Evolutionary conservation across 225 moss, liverwort and hornwort species (phyloP), one percentile per base, ranked within the genome.

Genomic region (Rhytidiadelphus loreus): DNA sequence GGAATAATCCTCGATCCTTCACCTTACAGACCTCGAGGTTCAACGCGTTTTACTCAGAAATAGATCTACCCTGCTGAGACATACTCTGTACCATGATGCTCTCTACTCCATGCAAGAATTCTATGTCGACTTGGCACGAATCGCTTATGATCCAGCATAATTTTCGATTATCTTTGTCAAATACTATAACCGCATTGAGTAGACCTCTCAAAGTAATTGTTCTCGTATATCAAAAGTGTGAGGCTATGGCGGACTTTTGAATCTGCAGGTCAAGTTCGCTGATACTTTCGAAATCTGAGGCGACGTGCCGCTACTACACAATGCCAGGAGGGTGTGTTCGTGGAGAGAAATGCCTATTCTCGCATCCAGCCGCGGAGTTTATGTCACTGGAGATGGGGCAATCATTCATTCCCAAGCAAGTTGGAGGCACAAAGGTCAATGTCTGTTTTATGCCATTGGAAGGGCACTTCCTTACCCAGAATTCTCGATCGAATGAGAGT

Each of bases 291-390:
- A 97, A 97, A 93, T 82, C 94, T 83, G 97, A 96, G 84, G 88
- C 95, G 62, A 91, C 92, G 77, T 99, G 98, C 90, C 96, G 97
- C 77, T 99, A 99, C 90, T 97, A 93, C 87, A 93, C 95, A 66
- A 96, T 96, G 96, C 96, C 98, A 48, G 97, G 98, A 88, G 98
- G 98, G n/a, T 99, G 98, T 88, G 94, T 96, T 83, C 96, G 97
- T 62, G 98, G 97, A 77, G 98, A 99, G 43, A 97, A 96, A 90
- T 99, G 98, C 80, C 93, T 95, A 61, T 97, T 95, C 77, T 94
- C 98, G 81, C 98, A 99, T 90, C 93, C 95, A 77, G 92, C 95
- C 23, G 83, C 94, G 85, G 95, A 87, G 82, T 75, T 92, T 63
- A 72, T 92, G 87, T 82, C 91, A 65, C 90, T 86, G 76, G 95